A percentile compares a stretch with the other conserved stretches of the same genome.
phyloP scores from a whole-genome alignment of 2,329 filamentous ascomycete species.

The Amphichorda felina region DNA sequence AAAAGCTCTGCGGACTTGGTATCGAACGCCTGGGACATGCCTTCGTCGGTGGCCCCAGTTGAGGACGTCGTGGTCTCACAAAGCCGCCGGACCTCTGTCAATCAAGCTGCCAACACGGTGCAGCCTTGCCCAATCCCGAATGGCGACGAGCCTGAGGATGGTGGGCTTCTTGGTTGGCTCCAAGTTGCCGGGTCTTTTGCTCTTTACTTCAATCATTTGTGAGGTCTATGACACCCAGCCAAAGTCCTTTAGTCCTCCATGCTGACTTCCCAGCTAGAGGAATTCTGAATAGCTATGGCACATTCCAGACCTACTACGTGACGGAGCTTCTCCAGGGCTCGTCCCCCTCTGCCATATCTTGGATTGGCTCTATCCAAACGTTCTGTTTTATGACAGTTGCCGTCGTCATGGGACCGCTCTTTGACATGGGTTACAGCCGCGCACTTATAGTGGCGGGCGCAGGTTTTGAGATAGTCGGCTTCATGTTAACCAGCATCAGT shows the following conservation, averaged over 20 bases:
- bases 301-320: constrained; percentile 33
- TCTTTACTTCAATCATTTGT: constrained; percentile 5
- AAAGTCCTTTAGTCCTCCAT: background rate
- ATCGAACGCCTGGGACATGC: too few relatives aligned
- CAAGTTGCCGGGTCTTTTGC: constrained; percentile 3
- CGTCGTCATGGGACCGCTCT: constrained; percentile 25
- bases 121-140: background rate
- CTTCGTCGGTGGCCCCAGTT: too few relatives aligned
- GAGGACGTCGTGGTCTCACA: too few relatives aligned
- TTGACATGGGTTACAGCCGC: constrained; percentile 29
- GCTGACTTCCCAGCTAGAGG: constrained; percentile 10
- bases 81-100: too few relatives aligned
- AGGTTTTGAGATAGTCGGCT: constrained; percentile 22
- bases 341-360: constrained; percentile 27
- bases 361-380: constrained; percentile 30
- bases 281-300: constrained; percentile 31
- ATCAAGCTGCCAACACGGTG: background rate
- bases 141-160: background rate
- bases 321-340: constrained; percentile 15
- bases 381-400: constrained; percentile 27
- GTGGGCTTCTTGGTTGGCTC: constrained; percentile 2
- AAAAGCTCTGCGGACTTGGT: too few relatives aligned
- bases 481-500: constrained; percentile 33
- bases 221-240: background rate
- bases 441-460: constrained; percentile 21